Evolutionary conservation across 371 early-diverging fungal genomes (phyloP), one percentile per base, ranked within the genome.

Genomic region (Syncephalastrum contaminatum): DNA sequence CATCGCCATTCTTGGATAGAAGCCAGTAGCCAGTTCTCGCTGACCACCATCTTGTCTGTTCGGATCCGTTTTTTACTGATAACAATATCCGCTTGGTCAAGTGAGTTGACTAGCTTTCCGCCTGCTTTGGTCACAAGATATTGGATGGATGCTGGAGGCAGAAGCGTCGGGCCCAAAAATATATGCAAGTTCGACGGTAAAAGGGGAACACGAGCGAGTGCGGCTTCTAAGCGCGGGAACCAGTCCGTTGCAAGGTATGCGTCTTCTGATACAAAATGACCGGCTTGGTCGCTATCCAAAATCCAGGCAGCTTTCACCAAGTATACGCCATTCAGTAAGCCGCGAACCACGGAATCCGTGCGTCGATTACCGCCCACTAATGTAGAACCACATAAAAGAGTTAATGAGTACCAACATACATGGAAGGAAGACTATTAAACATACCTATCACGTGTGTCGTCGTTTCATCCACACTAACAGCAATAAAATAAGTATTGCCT

Each of bases 371-470:
- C 20, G 5, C 60, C 60, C 22, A 60, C 60, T 60, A 48, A 52
- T 21, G n/a, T 24, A 51, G n/a, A 30, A 25, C 25, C 2, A n/a
- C 14, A 12, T n/a, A 19, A 15, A 44, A 15, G 44, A 20, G 44
- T 15, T 15, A 44, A n/a, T 15, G 14, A 44, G 44, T 5, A 5
- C 44, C 2, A 2, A 19, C 13, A 49, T 30, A 10, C 36, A 30
- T 30, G 1, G 10, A 30, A 16, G 39, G 18, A 50, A 18, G 39
- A 50, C 13, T 25, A 30, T 3, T 0, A 25, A 16, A 1, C 39
- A 40, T 60, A 60, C 61, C 55, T 15, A 62, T 62, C 15, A 62
- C 56, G 36, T 56, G 56, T 2, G 62, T 53, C 14, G 62, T 62
- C 43, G 48, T 48, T 6, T 54, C 54, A 56, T 62, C 56, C 51